phyloP scores from a whole-genome alignment of 768 basidiomycete species.

The Cubamyces lactineus region DNA sequence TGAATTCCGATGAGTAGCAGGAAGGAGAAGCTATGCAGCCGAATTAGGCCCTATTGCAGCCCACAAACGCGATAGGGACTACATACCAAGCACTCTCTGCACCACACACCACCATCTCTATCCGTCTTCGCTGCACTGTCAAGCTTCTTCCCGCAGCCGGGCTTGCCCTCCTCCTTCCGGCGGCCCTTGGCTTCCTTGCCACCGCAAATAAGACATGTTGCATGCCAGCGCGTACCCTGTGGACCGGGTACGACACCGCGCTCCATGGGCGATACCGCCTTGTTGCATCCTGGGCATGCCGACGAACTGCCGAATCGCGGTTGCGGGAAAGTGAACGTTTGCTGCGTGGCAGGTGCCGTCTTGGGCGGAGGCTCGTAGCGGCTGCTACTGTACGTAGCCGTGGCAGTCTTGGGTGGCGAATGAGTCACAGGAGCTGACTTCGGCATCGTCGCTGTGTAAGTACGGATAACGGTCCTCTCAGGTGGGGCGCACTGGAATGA shows the following conservation, averaged over 20 bases:
- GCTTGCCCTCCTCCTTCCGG: constrained; percentile 57
- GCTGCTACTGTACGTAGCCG: constrained; percentile 39
- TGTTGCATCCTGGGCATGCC: constrained; percentile 76
- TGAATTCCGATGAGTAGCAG: constrained; percentile 49
- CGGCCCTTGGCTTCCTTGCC: constrained; percentile 57
- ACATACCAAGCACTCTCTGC: constrained; percentile 80
- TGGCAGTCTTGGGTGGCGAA: constrained; percentile 28
- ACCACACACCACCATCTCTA: constrained; percentile 74
- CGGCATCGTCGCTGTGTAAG: constrained; percentile 21
- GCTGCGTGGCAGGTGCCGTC: constrained; percentile 41
- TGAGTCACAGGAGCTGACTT: constrained; percentile 15
- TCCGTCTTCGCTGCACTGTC: constrained; percentile 84
- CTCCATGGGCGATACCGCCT: constrained; percentile 80
- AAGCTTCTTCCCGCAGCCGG: constrained; percentile 82
- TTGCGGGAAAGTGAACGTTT: constrained; percentile 39
- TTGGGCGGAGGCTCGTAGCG: constrained; percentile 45
- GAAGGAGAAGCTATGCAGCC: constrained; percentile 57
- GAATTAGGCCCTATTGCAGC: constrained; percentile 4
- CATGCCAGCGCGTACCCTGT: constrained; percentile 81
- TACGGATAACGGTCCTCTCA: constrained; percentile 45
- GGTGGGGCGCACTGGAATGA: constrained; percentile 47
- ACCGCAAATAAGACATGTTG: constrained; percentile 77
- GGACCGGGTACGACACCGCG: constrained; percentile 85
- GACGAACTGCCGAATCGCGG: constrained; percentile 59
- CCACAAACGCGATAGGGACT: not conserved